Base-by-base conservation (phyloP, 2,329 filamentous ascomycete species). In the Verticillium tricorpus region DNA sequence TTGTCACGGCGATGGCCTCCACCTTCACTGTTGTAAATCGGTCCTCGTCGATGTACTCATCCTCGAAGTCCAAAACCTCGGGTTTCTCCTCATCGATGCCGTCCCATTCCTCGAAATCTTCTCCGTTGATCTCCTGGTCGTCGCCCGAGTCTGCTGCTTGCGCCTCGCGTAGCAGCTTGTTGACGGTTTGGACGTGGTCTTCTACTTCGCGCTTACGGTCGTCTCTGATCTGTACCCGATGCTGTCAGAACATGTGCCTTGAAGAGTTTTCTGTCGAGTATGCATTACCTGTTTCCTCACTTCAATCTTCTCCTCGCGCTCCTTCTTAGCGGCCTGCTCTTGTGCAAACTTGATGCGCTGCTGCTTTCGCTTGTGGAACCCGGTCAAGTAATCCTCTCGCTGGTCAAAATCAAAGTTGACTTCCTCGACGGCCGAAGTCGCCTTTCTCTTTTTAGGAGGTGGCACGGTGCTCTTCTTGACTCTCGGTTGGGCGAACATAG, bases 41-140 rank as follows among this genome's bases (percentile, higher is more conserved):
- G 74, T 97, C 94, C 74, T 98, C 95, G 74, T 99, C 95, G 67
- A 97, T 86, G 77, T 97, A 99, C 74, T 98, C 93, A 67, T 94
- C 93, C 73, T 97, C 91, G 68, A 92, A 88, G 72, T 96, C 88
- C 55, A 95, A 77, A 25, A 86, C 82, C 54, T 66, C 69, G 19
- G 77, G 76, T 19, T 57, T 25, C 39, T 73, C 67, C 56, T 89
- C 87, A 22, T 82, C 78, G 59, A 93, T 82, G 0, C 89, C 91
- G 59, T 81, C 81, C 87, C 89, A 93, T 68, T 87, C 84, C 15
- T 83, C 79, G 1, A 78, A 78, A 17, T 76, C 76, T n/a, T 74
- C 71, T 7, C 75, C 73, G 6, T 73, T 70, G 3, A 64, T 68
- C 31, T 74, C 78, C 2, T 74, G 73, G 8, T 73, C 73, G 5